Conservation (phyloP, 2,329 filamentous ascomycete species). For the Colletotrichum paranaense region DNA sequence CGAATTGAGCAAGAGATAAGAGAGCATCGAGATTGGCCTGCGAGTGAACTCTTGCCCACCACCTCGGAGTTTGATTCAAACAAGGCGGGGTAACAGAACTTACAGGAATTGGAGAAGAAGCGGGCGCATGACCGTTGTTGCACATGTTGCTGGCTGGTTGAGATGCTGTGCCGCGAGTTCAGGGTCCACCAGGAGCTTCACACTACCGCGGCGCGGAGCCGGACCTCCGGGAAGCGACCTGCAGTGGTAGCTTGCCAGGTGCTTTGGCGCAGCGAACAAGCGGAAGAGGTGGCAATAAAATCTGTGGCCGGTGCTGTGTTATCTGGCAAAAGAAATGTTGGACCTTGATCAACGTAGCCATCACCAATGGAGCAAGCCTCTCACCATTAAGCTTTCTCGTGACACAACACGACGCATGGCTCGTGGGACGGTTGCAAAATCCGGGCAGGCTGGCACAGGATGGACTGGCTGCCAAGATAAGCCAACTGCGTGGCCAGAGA, state of each 20-base stretch:
- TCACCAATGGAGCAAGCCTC: background rate
- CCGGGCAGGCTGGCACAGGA: background rate
- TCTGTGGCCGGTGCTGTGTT: background rate
- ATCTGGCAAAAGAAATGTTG: background rate
- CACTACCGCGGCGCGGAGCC: conserved; percentile 19
- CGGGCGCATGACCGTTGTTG: conserved; percentile 8
- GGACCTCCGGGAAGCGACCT: conserved; percentile 10
- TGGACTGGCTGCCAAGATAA: conserved; percentile 10
- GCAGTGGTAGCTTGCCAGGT: background rate
- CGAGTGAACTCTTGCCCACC: background rate
- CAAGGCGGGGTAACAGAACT: conserved; percentile 10
- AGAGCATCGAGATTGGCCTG: conserved; percentile 8
- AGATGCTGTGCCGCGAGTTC: background rate
- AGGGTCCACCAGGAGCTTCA: background rate
- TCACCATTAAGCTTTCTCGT: conserved; percentile 29
- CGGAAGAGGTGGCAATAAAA: background rate
- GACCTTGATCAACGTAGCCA: background rate
- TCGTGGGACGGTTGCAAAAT: conserved; percentile 5
- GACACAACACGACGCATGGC: conserved; percentile 26
- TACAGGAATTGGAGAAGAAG: background rate
- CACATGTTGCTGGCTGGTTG: conserved; percentile 12
- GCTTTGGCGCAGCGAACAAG: background rate
- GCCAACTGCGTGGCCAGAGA: conserved; percentile 27
- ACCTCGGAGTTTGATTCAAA: background rate
- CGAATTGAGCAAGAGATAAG: background rate